phyloP scores from a whole-genome alignment of 768 basidiomycete genomes.

The Plicaturopsis crispa region DNA sequence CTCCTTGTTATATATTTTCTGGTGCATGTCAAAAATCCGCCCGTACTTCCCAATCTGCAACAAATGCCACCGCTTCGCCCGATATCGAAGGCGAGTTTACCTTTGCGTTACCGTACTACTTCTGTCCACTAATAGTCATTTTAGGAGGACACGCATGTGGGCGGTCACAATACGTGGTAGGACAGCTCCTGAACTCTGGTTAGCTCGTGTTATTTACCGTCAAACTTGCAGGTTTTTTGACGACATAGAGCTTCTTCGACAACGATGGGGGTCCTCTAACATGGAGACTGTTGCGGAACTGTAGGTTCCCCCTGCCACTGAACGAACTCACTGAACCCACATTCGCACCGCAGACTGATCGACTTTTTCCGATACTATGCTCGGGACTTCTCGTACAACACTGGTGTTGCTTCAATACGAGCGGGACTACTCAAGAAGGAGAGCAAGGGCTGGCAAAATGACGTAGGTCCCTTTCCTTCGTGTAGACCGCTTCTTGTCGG shows the following conservation, averaged over 20 bases:
- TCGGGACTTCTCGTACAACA: conserved; percentile 88
- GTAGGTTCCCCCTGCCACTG: too few species aligned
- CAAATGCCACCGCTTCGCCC: conserved; percentile 89
- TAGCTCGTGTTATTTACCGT: too few species aligned
- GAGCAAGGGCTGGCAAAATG: conserved; percentile 90
- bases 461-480: conserved; percentile 42
- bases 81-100: conserved; percentile 56
- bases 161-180: conserved; percentile 78
- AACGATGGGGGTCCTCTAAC: conserved; percentile 93
- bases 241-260: conserved; percentile 86
- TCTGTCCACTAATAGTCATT: conserved; percentile 7
- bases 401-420: conserved; percentile 86
- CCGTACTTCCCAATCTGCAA: conserved; percentile 93
- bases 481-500: neutral
- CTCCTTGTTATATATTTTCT: conserved; percentile 97
- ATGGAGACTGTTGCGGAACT: conserved; percentile 89
- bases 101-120: neutral
- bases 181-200: too few species aligned
- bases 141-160: conserved; percentile 75
- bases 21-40: conserved; percentile 95
- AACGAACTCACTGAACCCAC: too few species aligned
- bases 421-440: conserved; percentile 87
- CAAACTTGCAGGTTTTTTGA: conserved; percentile 94
- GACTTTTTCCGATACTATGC: conserved; percentile 98
- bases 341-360: conserved; percentile 75